Conservation (phyloP, 2,329 filamentous ascomycete genomes). For the Scopulariopsis brevicaulis region DNA sequence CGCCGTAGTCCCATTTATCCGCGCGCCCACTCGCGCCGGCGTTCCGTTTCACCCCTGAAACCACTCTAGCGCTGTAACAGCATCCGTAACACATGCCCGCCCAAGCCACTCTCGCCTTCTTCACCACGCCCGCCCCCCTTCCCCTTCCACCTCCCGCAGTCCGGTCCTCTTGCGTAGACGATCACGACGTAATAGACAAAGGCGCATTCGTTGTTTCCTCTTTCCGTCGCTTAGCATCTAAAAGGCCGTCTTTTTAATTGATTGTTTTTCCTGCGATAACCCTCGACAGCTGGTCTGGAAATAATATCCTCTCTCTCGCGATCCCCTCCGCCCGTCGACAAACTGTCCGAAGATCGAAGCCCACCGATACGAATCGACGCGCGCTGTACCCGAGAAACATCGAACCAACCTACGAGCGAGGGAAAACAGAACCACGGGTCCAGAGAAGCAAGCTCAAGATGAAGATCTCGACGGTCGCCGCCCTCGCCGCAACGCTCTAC, state of each 20-base stretch:
- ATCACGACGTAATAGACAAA: background rate
- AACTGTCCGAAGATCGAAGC: background rate
- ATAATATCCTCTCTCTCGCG: conserved; percentile 16
- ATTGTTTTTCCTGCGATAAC: background rate
- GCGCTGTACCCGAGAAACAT: background rate
- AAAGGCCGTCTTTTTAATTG: background rate
- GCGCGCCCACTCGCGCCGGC: background rate
- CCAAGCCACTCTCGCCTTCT: background rate
- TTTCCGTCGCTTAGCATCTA: background rate
- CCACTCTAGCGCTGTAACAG: background rate
- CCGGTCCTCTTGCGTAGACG: background rate
- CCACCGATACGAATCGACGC: background rate
- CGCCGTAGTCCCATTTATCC: background rate
- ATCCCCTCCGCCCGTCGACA: conserved; percentile 13
- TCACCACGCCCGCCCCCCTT: background rate
- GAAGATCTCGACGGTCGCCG: conserved; percentile 21
- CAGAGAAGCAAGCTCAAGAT: conserved; percentile 17
- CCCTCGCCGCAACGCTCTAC: conserved; percentile 25
- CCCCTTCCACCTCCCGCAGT: background rate
- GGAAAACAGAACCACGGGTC: background rate
- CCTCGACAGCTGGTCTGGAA: conserved; percentile 4
- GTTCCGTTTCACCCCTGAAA: conserved; percentile 7
- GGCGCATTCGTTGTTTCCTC: background rate
- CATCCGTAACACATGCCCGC: background rate
- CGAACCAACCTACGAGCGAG: background rate